Evolutionary conservation across 2,329 filamentous ascomycete genomes (phyloP).

Genomic region (Talaromyces sp.): DNA sequence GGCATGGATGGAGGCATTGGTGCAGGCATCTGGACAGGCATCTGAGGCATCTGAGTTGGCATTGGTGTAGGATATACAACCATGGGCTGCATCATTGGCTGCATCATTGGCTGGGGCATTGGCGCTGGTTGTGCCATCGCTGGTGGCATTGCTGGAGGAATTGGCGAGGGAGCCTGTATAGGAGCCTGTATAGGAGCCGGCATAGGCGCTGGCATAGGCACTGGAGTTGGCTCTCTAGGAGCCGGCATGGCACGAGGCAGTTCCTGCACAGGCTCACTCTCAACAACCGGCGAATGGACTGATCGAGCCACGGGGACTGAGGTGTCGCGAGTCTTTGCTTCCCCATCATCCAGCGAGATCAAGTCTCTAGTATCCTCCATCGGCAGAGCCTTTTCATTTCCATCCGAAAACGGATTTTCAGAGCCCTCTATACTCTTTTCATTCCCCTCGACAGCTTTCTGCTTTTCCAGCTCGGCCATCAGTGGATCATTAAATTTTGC

Average conservation of each 20-base stretch:
- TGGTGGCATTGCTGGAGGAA: neutral
- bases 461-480: constrained; percentile 13
- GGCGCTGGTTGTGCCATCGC: neutral
- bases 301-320: neutral
- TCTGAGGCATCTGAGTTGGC: neutral
- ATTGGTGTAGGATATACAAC: neutral
- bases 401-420: neutral
- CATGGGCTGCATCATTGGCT: neutral
- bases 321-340: neutral
- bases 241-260: neutral
- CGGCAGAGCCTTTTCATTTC: neutral
- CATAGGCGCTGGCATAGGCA: constrained; percentile 5
- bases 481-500: constrained; percentile 15
- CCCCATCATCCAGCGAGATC: constrained; percentile 2
- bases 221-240: neutral
- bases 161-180: neutral
- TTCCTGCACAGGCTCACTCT: neutral
- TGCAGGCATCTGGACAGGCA: neutral
- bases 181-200: neutral
- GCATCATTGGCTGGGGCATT: neutral
- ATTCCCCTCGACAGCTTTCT: neutral
- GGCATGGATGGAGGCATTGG: neutral
- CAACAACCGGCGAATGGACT: neutral
- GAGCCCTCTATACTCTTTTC: neutral
- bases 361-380: neutral